These are phyloP conservation scores for Xylaria acuta DNA, from an alignment of 495 filamentous ascomycete species.

Conservation along the genomic window DNA sequence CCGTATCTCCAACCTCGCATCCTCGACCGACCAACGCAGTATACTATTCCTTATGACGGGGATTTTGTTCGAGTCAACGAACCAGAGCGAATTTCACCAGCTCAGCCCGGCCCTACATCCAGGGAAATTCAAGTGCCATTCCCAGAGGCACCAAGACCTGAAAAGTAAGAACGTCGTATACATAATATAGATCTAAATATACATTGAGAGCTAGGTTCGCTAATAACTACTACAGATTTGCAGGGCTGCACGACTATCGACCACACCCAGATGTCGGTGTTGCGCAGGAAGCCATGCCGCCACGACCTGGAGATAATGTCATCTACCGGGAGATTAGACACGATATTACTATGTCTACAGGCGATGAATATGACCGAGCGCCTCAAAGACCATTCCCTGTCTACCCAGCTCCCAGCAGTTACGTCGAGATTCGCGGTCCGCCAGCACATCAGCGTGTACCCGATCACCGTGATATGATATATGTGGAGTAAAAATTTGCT, in stretches of 20 bases:
- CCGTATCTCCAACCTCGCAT: conserved; percentile 4
- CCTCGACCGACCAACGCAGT: neutral
- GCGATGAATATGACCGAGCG: conserved; percentile 24
- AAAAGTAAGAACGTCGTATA: conserved; percentile 15
- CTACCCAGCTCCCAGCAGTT: conserved; percentile 27
- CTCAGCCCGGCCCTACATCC: neutral
- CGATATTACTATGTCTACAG: conserved; percentile 2
- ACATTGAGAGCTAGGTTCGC: neutral
- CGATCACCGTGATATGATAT: conserved; percentile 29
- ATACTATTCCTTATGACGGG: conserved; percentile 12
- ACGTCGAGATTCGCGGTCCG: conserved; percentile 25
- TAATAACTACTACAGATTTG: neutral
- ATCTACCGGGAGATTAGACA: conserved; percentile 14
- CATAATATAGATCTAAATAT: neutral
- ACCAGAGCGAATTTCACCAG: neutral
- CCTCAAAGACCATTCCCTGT: conserved; percentile 26
- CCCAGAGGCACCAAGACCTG: neutral
- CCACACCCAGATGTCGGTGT: neutral
- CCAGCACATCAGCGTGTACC: conserved; percentile 26
- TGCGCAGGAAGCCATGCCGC: neutral
- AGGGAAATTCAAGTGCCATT: conserved; percentile 8
- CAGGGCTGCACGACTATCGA: neutral
- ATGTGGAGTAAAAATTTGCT: conserved; percentile 27
- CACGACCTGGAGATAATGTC: conserved; percentile 1
- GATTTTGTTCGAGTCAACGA: neutral